phyloP scores from a whole-genome alignment of 1,284 basidiomycete species.

The Fomitopsis schrenkii region DNA sequence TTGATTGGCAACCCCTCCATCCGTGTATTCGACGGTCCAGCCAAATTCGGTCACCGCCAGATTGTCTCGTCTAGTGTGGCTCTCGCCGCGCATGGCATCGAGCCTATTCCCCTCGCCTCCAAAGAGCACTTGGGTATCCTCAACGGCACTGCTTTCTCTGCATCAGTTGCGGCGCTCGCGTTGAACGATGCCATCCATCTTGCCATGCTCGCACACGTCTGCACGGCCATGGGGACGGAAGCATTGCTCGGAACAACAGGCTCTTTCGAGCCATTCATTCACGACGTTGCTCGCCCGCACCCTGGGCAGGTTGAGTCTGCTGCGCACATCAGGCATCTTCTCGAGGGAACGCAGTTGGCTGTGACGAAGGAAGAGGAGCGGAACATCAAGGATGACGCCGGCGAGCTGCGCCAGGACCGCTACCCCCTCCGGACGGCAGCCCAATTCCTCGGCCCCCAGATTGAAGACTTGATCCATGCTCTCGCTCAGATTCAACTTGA shows the following conservation, averaged over 20 bases:
- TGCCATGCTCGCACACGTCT: conserved; percentile 67
- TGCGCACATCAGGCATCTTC: conserved; percentile 61
- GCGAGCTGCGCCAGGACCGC: conserved; percentile 69
- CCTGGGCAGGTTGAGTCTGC: conserved; percentile 81
- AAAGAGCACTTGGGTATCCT: conserved; percentile 83
- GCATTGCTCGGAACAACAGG: conserved; percentile 71
- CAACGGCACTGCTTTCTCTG: conserved; percentile 84
- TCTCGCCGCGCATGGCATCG: conserved; percentile 58
- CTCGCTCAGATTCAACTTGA: conserved; percentile 66
- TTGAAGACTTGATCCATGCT: conserved; percentile 75
- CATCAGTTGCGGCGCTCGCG: conserved; percentile 55
- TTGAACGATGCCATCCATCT: conserved; percentile 74
- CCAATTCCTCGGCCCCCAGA: conserved; percentile 84
- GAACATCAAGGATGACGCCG: conserved; percentile 65
- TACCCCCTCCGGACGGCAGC: conserved; percentile 78
- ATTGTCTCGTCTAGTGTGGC: conserved; percentile 66
- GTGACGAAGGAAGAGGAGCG: conserved; percentile 59
- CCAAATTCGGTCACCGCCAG: conserved; percentile 45
- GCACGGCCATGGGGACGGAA: conserved; percentile 84
- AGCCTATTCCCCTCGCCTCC: conserved; percentile 67
- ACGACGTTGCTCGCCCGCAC: conserved; percentile 77
- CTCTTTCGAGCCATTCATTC: conserved; percentile 80
- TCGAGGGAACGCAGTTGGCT: conserved; percentile 73
- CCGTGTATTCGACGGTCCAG: conserved; percentile 61
- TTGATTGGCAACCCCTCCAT: conserved; percentile 80